Evolutionary conservation across 768 basidiomycete species (phyloP), one percentile per base, ranked within the genome.

Genomic region (Lentinula sp.): DNA sequence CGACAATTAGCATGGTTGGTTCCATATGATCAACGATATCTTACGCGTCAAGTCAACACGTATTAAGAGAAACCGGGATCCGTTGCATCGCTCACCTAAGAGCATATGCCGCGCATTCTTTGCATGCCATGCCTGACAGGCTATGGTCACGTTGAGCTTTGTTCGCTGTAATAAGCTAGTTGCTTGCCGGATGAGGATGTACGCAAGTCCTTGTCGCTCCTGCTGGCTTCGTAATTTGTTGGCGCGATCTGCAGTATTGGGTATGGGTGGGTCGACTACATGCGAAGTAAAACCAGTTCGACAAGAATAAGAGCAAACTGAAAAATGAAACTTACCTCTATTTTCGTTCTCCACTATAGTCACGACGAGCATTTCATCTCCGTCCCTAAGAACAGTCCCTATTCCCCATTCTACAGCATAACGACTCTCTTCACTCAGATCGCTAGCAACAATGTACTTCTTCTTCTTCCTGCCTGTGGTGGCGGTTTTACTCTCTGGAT

Each of bases 321-420:
- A 51, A 35, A 41, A 55, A 18, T 39, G 39, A 12, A 32, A 71
- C 85, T 61, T 65, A 92, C 94, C 81, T 77, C 95, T 98, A 49
- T 78, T 79, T 65, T 98, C 97, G 65, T 93, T 95, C 73, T 99
- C 97, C 53, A 91, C 86, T 1, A 98, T 90, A 2, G 88, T 93
- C 0, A 97, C 90, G 62, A 98, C 81, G 62, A 95, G 80, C 87
- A 94, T 77, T 73, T 95, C 91, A 67, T 99, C 97, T 2, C 96
- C 96, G 73, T 98, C 95, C 63, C 95, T 77, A 62, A 97, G 76
- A 2, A 98, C 96, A 0, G 96, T 98, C 2, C 95, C 96, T 59
- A 98, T 95, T 9, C 91, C 93, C 97, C 96, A 99, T 72, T 98
- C 95, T 6, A 98, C 85, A 0, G 97, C 97, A 72, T 95, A 99